Evolutionary conservation across 2,329 filamentous ascomycete species (phyloP).

Genomic region (Fusarium domesticum): DNA sequence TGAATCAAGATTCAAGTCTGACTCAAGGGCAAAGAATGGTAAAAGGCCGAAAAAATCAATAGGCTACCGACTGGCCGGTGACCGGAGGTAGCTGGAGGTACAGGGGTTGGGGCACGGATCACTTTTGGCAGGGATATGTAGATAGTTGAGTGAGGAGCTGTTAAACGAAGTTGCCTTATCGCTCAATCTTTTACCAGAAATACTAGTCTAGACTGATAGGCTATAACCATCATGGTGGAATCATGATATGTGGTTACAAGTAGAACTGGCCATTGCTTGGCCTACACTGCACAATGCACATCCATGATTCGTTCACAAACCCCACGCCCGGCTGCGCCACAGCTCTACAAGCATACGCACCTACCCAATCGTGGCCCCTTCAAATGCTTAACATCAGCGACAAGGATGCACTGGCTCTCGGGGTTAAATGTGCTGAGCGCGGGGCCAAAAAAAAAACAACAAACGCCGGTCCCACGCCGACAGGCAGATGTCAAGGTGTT

Average conservation of each 20-base stretch:
- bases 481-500: no score
- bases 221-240: no score
- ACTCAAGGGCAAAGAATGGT: conserved; percentile 24
- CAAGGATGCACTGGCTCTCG: not conserved
- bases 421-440: conserved; percentile 3
- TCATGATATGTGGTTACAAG: not conserved
- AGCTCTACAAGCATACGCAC: not conserved
- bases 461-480: conserved; percentile 12
- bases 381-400: no score
- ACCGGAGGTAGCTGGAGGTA: conserved; percentile 23
- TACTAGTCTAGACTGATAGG: no score
- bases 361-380: not conserved
- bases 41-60: conserved; percentile 28
- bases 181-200: no score
- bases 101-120: conserved; percentile 22
- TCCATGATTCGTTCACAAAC: conserved; percentile 15
- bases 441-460: no score
- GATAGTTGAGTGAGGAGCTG: no score
- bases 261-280: conserved; percentile 3
- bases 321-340: conserved; percentile 21
- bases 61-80: conserved; percentile 25
- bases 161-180: no score
- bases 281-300: conserved; percentile 3
- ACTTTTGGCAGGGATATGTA: conserved; percentile 19
- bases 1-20: conserved; percentile 18